A percentile compares a stretch with the other conserved stretches of the same genome.
Conservation (phyloP, 208 protist species). For the Trypanosoma avium region DNA sequence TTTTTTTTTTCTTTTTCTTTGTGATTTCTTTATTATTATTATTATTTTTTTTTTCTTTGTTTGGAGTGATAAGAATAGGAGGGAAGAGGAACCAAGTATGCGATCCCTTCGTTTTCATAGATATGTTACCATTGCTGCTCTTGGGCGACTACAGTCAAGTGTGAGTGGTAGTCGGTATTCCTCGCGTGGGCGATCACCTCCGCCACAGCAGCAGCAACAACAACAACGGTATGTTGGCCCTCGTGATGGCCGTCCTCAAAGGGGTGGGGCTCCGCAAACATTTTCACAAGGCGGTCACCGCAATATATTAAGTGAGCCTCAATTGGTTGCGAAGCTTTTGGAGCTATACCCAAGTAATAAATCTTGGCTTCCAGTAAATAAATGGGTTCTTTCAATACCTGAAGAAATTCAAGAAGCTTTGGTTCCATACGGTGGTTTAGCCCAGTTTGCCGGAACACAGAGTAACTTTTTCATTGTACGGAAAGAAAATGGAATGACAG, state of each 20-base stretch:
- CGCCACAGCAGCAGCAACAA: conserved; percentile 20
- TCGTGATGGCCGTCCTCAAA: conserved; percentile 15
- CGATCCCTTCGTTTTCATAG: conserved; percentile 20
- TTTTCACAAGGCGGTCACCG: conserved; percentile 2
- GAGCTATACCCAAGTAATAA: conserved; percentile 52
- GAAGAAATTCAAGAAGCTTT: conserved; percentile 67
- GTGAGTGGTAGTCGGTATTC: conserved; percentile 12
- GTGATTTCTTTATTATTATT: background rate
- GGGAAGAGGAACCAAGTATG: conserved; percentile 10
- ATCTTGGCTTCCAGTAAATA: conserved; percentile 44
- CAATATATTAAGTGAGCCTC: conserved; percentile 47
- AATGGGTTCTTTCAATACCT: conserved; percentile 49
- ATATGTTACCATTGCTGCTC: conserved; percentile 5
- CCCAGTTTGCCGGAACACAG: conserved; percentile 50
- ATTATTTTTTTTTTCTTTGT: conserved; percentile 1
- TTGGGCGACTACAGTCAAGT: conserved; percentile 5
- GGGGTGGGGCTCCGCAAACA: conserved; percentile 17
- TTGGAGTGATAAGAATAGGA: background rate
- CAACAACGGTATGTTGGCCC: conserved; percentile 28
- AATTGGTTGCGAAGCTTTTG: conserved; percentile 63
- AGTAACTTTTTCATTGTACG: conserved; percentile 76
- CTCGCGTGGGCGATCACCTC: no score
- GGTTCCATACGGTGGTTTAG: conserved; percentile 60
- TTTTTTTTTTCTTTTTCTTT: background rate
- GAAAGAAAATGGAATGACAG: conserved; percentile 54